A percentile compares a stretch with the other conserved stretches of the same genome.
These are phyloP conservation scores for Cyphellophora attinorum DNA, from an alignment of 2,329 filamentous ascomycete species.

Conservation along the genomic window DNA sequence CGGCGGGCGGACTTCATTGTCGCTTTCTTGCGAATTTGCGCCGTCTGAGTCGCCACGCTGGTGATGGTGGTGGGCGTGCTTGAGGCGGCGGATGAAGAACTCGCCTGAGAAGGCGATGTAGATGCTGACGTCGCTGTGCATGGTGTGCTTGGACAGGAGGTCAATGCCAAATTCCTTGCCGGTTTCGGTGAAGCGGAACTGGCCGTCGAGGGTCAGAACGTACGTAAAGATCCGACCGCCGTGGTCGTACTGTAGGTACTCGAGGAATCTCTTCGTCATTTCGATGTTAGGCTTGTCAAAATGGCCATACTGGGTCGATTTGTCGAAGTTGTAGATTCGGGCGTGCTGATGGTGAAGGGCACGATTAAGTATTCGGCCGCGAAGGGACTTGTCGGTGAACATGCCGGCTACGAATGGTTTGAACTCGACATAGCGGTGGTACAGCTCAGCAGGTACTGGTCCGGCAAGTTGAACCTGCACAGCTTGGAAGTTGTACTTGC, in stretches of 20 bases:
- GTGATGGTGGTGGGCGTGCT: slow-evolving; percentile 32
- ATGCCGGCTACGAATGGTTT: slow-evolving; percentile 80
- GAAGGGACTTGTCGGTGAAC: slow-evolving; percentile 69
- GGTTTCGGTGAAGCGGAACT: slow-evolving; percentile 87
- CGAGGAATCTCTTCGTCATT: slow-evolving; percentile 70
- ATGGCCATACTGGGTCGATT: slow-evolving; percentile 60
- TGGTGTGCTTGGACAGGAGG: slow-evolving; percentile 86
- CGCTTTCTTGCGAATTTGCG: slow-evolving; percentile 29
- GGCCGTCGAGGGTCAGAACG: slow-evolving; percentile 75
- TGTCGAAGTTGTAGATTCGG: slow-evolving; percentile 81
- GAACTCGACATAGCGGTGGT: slow-evolving; percentile 91
- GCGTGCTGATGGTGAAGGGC: slow-evolving; percentile 83
- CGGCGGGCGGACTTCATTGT: slow-evolving; percentile 13
- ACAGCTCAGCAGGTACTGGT: slow-evolving; percentile 68
- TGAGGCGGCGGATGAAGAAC: slow-evolving; percentile 73
- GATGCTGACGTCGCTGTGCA: slow-evolving; percentile 86
- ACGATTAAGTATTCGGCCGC: slow-evolving; percentile 71
- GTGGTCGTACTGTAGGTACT: slow-evolving; percentile 76
- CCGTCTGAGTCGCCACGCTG: slow-evolving; percentile 13
- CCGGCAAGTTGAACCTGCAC: slow-evolving; percentile 82
- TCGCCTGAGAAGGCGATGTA: slow-evolving; percentile 91
- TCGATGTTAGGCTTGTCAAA: slow-evolving; percentile 59
- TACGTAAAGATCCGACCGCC: slow-evolving; percentile 87
- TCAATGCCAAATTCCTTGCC: slow-evolving; percentile 94
- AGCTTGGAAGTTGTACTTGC: slow-evolving; percentile 74